Percentiles rank a stretch among this genome's conserved stretches.
phyloP scores from a whole-genome alignment of 257 asterid species.

The Nicotiana noctiflora region DNA sequence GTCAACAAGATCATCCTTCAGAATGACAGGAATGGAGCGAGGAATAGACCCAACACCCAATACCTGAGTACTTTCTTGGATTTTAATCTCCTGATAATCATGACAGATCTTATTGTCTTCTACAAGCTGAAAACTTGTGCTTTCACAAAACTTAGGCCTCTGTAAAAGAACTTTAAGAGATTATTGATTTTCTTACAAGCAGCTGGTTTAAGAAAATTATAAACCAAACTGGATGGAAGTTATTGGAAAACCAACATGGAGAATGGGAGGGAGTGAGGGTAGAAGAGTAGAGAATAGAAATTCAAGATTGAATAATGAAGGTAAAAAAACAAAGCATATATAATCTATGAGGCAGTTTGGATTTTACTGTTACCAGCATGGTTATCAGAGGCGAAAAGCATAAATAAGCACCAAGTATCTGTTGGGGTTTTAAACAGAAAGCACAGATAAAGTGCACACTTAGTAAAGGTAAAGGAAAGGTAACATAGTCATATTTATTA shows the following conservation, averaged over 20 bases:
- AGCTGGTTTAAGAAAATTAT: background rate
- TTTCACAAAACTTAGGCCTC: conserved; percentile 47
- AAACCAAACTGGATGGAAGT: background rate
- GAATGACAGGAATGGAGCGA: conserved; percentile 84
- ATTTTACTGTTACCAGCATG: background rate
- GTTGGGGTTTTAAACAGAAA: background rate
- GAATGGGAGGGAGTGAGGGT: background rate
- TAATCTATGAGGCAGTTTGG: background rate
- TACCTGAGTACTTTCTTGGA: conserved; percentile 94
- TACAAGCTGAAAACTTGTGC: conserved; percentile 71
- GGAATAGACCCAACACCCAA: conserved; percentile 98
- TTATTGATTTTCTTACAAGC: background rate
- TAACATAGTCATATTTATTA: background rate
- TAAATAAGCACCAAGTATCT: background rate
- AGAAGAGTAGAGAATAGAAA: background rate
- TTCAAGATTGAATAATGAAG: background rate
- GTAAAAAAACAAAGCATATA: background rate
- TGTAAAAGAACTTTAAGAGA: conserved; percentile 12
- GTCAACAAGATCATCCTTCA: conserved; percentile 97
- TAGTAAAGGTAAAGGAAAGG: background rate
- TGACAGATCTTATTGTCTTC: conserved; percentile 79
- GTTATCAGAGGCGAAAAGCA: background rate
- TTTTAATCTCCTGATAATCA: conserved; percentile 96
- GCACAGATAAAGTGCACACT: background rate
- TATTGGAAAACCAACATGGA: background rate